Evolutionary conservation across 345 rosid species (phyloP).

Genomic region (Brassica rapa): DNA sequence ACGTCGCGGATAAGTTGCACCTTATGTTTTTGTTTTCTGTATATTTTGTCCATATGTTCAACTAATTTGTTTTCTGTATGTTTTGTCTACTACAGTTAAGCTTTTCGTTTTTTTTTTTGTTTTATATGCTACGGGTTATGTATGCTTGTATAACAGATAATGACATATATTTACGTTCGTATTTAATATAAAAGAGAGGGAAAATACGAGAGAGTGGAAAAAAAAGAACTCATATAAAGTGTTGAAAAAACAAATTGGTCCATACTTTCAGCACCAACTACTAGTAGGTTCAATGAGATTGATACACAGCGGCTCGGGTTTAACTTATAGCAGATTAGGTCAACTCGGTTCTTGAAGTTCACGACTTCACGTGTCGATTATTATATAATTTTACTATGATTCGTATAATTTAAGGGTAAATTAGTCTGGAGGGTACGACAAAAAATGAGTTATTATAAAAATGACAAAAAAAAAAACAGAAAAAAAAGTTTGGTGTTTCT

Average conservation of each 20-base stretch:
- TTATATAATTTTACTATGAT: neutral
- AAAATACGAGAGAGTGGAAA: constrained; percentile 18
- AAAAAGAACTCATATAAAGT: neutral
- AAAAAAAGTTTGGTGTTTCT: no score
- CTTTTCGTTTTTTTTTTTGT: constrained; percentile 3
- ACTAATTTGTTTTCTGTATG: neutral
- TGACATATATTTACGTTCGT: constrained; percentile 23
- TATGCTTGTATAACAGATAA: neutral
- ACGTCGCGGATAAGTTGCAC: constrained; percentile 12
- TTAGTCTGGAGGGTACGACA: neutral
- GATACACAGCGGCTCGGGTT: constrained; percentile 17
- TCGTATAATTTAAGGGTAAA: neutral
- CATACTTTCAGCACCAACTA: constrained; percentile 41
- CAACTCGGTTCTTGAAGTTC: neutral
- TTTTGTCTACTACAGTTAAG: neutral
- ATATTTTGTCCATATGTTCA: neutral
- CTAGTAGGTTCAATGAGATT: constrained; percentile 28
- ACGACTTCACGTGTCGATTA: neutral
- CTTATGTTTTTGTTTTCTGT: neutral
- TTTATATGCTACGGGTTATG: constrained; percentile 16
- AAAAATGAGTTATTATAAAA: neutral
- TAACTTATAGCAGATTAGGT: constrained; percentile 5
- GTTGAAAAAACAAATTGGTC: constrained; percentile 27
- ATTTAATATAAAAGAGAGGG: constrained; percentile 1
- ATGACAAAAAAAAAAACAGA: no score